Conservation (phyloP, 768 basidiomycete species). For the Suillus plorans region DNA sequence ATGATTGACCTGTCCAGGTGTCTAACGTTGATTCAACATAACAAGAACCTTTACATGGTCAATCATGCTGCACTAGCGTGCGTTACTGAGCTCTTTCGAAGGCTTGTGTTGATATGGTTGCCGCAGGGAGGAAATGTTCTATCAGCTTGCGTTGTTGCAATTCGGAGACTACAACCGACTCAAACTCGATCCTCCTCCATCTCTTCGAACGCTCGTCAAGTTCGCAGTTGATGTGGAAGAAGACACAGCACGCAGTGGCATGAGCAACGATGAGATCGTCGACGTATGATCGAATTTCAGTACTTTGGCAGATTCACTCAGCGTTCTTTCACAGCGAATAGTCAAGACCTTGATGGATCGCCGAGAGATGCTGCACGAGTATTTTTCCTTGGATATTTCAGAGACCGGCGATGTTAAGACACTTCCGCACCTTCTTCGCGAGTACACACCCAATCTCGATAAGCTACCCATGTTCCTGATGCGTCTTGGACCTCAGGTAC, state of each 20-base stretch:
- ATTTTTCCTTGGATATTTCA: constrained; percentile 80
- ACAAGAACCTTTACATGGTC: constrained; percentile 86
- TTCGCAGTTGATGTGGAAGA: constrained; percentile 77
- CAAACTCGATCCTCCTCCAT: constrained; percentile 80
- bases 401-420: constrained; percentile 66
- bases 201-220: constrained; percentile 64
- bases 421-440: constrained; percentile 79
- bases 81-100: constrained; percentile 29
- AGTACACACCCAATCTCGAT: constrained; percentile 89
- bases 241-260: constrained; percentile 44
- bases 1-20: constrained; percentile 76
- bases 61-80: constrained; percentile 85
- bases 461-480: constrained; percentile 88
- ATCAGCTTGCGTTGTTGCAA: constrained; percentile 89
- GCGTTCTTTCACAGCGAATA: constrained; percentile 50
- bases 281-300: constrained; percentile 48
- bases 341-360: constrained; percentile 54
- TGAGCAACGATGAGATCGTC: constrained; percentile 63
- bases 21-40: constrained; percentile 82
- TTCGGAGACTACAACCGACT: constrained; percentile 81
- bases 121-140: constrained; percentile 87
- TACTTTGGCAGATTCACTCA: background rate
- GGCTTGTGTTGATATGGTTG: background rate
- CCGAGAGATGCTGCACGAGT: constrained; percentile 87
- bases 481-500: constrained; percentile 88